A percentile compares a stretch with the other conserved stretches of the same genome.
These are phyloP conservation scores for Hemerocallis citrina DNA, from an alignment of 106 monocot genomes.

Conservation along the genomic window DNA sequence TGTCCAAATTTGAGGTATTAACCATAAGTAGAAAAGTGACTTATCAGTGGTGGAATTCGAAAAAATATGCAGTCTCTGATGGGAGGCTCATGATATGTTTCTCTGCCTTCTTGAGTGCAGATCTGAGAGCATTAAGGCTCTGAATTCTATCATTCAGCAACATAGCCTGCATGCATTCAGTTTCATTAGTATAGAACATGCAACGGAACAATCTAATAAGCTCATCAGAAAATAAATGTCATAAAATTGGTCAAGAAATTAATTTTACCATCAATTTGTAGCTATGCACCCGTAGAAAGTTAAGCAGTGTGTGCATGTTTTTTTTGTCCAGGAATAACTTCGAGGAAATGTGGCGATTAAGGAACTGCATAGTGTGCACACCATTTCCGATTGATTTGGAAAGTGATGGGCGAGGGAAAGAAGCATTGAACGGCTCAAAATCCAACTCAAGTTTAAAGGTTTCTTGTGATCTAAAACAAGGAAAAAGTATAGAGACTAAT, in stretches of 20 bases:
- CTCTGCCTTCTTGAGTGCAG: constrained; percentile 85
- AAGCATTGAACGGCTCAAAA: constrained; percentile 95
- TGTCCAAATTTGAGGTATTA: not conserved
- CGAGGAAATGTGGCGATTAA: constrained; percentile 90
- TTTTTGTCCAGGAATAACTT: constrained; percentile 93
- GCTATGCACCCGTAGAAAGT: constrained; percentile 79
- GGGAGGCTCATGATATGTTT: constrained; percentile 49
- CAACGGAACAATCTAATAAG: not conserved
- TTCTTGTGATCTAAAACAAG: constrained; percentile 18
- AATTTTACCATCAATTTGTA: constrained; percentile 91
- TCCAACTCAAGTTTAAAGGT: constrained; percentile 20
- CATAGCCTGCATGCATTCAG: constrained; percentile 38
- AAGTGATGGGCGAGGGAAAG: constrained; percentile 76
- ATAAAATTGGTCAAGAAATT: too few species aligned
- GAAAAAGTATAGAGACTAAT: constrained; percentile 37
- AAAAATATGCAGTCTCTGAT: constrained; percentile 64
- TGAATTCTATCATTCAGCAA: constrained; percentile 78
- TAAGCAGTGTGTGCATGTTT: constrained; percentile 86
- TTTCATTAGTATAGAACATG: not conserved
- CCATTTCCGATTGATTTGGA: constrained; percentile 99
- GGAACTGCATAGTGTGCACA: constrained; percentile 97
- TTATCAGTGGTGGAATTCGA: constrained; percentile 76
- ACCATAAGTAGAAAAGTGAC: not conserved
- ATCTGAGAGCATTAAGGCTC: constrained; percentile 31
- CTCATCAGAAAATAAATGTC: too few species aligned